phyloP scores from a whole-genome alignment of 257 asterid genomes.

The Salvia rosmarinus region DNA sequence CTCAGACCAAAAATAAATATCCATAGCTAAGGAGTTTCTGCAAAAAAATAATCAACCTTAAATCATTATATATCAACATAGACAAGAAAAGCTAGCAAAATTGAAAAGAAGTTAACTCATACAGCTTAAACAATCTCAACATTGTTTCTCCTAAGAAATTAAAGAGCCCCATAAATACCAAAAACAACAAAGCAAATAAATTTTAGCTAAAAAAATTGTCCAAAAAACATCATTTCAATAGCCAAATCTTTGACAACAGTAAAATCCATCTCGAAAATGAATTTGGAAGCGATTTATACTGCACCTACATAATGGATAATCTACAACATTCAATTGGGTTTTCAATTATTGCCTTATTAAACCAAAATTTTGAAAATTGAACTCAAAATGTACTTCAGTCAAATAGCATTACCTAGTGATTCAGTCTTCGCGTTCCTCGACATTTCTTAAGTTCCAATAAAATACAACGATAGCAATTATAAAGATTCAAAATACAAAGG shows the following conservation, averaged over 20 bases:
- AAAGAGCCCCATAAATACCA: neutral
- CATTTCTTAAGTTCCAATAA: conserved; percentile 34
- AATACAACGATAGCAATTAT: too few species aligned
- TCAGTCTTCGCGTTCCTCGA: conserved; percentile 27
- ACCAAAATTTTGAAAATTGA: neutral
- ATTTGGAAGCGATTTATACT: neutral
- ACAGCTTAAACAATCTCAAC: conserved; percentile 20
- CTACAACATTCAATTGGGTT: neutral
- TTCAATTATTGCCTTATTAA: neutral
- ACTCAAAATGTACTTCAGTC: neutral
- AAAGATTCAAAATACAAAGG: too few species aligned
- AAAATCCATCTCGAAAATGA: neutral
- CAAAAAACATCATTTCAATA: neutral
- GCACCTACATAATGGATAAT: neutral
- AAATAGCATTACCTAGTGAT: conserved; percentile 34
- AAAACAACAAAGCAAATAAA: neutral
- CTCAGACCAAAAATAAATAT: conserved; percentile 10
- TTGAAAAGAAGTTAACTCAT: neutral
- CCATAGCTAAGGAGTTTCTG: neutral
- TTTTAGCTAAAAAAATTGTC: conserved; percentile 2
- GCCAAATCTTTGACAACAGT: neutral
- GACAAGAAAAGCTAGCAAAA: conserved; percentile 20
- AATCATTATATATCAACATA: neutral
- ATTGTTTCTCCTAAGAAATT: neutral
- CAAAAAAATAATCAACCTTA: neutral